Base-by-base conservation (phyloP, 805 yeast species). In the Priceomyces melissophilus region DNA sequence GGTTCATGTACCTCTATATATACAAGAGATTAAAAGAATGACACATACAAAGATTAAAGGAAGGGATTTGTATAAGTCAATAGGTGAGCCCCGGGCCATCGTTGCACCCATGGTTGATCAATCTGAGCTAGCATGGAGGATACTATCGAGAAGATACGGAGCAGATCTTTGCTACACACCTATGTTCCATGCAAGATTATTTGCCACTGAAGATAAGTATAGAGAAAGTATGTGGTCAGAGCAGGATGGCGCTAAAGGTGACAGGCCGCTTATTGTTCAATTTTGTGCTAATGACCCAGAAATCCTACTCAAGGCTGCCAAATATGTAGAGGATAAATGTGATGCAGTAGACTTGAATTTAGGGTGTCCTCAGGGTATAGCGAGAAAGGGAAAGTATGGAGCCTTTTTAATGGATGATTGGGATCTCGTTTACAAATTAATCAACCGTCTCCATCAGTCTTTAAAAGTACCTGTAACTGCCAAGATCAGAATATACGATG, bases 71-170 rank as follows among this genome's bases (percentile, higher is more conserved):
- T 91, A 67, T 58, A 74, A 85, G 33, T 63, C 76, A 10, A 68
- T 91, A 11, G 93, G 93, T 0, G 54, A 65, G 15, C 99, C 99
- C 2, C 77, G 71, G 37, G 87, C 84, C 48, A 82, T 93, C 17
- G 93, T 93, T 14, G 99, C 98, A 3, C 99, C 99, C 1, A 91
- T 93, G 97, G 99, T 93, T 13, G 99, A 93, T 61, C 97, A 89
- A 50, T 82, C 91, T 3, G 99, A 93, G 57, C 72, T 93, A 13
- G 98, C 96, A 2, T 93, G 98, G 98, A 73, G 99, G 48, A 75
- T 87, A 12, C 67, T 93, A 11, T 85, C 95, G 3, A 74, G 98
- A 41, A 71, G 75, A 44, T 84, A 90, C 54, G 99, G 99, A 3
- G 98, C 99, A 0, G 87, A 89, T 2, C 68, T 93, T 27, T 87